Base-by-base conservation (phyloP, 2,329 filamentous ascomycete species). In the Aspergillus texensis region DNA sequence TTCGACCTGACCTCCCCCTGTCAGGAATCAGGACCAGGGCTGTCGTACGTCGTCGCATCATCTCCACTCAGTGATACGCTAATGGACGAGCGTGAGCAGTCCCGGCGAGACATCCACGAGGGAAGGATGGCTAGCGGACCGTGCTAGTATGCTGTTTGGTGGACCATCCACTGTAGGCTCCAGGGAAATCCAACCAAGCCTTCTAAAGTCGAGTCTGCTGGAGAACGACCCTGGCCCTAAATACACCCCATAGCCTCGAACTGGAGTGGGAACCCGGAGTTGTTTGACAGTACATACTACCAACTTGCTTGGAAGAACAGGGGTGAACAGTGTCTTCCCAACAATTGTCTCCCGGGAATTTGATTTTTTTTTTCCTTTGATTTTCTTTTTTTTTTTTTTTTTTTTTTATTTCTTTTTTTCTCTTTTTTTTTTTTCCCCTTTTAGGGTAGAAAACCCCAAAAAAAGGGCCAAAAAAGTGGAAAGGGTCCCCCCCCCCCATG, bases 31-130 rank as follows among this genome's bases (percentile, higher is more conserved):
- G 57, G 55, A 64, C 63, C 60, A 63, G 65, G 61, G 45, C 64
- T 63, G 62, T 65, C 60, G 68, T 68, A 70, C 64, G 66, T 68
- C 64, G 67, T 68, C 66, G 66, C 66, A 69, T 61, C 66, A 68
- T 63, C 67, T 68, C 68, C 68, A 70, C 68, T 46, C 55, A 52
- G 46, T 56, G 66, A 61, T 61, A 68, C 62, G 55, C 67, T 64
- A 70, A 63, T 68, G 63, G 65, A 54, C 61, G 61, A 62, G 59
- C 56, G 64, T 65, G 60, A 68, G 62, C 62, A 61, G 60, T 56
- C 62, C 65, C 62, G 66, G 63, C 64, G 67, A 70, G 61, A 68
- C 66, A 68, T 62, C 68, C 68, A 70, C 66, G 67, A 67, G 66
- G 55, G 45, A 60, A 62, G 58, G 66, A 70, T 62, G 65, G 65